Evolutionary conservation across 441 rosid genomes (phyloP).

Genomic region (Pelargonium citronellum): DNA sequence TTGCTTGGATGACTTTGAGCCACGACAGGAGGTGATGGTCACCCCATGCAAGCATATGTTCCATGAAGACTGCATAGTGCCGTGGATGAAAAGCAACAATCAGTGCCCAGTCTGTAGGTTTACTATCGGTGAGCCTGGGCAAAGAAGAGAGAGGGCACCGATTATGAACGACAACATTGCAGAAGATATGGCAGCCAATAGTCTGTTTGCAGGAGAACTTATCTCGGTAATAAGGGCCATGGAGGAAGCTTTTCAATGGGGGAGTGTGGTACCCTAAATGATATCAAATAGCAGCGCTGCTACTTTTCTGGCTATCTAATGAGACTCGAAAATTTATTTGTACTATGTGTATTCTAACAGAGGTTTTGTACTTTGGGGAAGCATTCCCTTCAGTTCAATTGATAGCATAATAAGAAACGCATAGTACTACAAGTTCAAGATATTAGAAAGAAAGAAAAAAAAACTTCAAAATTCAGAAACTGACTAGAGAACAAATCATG

Average conservation of each 20-base stretch:
- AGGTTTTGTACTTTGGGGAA: too few relatives aligned
- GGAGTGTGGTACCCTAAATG: conserved; percentile 3
- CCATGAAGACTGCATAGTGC: conserved; percentile 69
- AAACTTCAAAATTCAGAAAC: background rate
- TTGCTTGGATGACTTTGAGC: conserved; percentile 78
- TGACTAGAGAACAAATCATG: background rate
- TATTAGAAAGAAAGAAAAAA: background rate
- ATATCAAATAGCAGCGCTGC: too few relatives aligned
- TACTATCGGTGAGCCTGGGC: conserved; percentile 27
- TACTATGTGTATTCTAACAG: too few relatives aligned
- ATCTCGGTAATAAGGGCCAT: conserved; percentile 35
- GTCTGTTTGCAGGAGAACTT: conserved; percentile 29
- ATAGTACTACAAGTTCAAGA: background rate
- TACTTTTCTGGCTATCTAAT: too few relatives aligned
- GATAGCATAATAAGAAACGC: too few relatives aligned
- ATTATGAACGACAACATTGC: background rate
- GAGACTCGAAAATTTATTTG: too few relatives aligned
- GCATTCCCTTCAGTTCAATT: too few relatives aligned
- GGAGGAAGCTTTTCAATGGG: conserved; percentile 38
- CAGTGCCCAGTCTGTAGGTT: conserved; percentile 72
- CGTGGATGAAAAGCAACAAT: conserved; percentile 58
- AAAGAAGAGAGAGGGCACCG: conserved; percentile 12
- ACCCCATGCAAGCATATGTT: conserved; percentile 88
- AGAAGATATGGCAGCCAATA: conserved; percentile 16
- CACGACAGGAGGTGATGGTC: conserved; percentile 51